Base-by-base conservation (phyloP, 2,329 filamentous ascomycete species). In the Ceratocystis eucalypticola region DNA sequence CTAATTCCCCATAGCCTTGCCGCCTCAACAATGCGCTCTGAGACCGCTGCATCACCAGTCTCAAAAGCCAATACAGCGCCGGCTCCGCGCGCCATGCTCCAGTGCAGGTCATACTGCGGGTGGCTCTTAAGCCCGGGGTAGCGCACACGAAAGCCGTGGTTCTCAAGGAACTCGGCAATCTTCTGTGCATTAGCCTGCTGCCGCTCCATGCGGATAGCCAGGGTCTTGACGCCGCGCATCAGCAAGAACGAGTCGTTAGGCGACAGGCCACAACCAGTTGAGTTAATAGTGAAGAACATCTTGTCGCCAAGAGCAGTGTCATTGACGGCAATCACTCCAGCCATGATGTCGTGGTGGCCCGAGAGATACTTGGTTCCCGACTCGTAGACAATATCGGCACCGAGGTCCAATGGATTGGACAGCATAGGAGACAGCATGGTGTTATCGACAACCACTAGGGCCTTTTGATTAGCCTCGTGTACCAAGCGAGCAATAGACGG, bases 261-360 rank as follows among this genome's bases (percentile, higher is more conserved):
- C 1, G 91, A 88, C 5, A 99, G 81, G 8, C 94, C 94, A 74
- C 94, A 97, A 55, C 94, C 94, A 0, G 92, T 96, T 0, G 91
- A 86, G 75, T 99, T 99, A 81, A 99, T 96, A 67, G 91, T 93
- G 77, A 96, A 97, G 79, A 88, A 99, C 71, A 99, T 85, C 73
- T 88, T 90, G 72, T 99, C 91, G 61, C 88, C 92, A 33, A 99
- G 79, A 2, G 84, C 79, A 3, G 84, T 76, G 73, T 96, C 88
- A 74, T 97, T 97, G 75, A 92, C 85, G 25, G 92, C 94, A 70
- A 99, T 88, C 37, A 99, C 91, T 69, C 95, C 94, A 8, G 94
- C 94, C 94, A 99, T 99, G 74, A 99, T 88, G 74, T 99, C 95
- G 80, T 99, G 94, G 75, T 99, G 94, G 41, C 94, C 94, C 1